A percentile compares a stretch with the other conserved stretches of the same genome.
phyloP scores from a whole-genome alignment of 2,329 filamentous ascomycete species.

The Fusarium sp. region DNA sequence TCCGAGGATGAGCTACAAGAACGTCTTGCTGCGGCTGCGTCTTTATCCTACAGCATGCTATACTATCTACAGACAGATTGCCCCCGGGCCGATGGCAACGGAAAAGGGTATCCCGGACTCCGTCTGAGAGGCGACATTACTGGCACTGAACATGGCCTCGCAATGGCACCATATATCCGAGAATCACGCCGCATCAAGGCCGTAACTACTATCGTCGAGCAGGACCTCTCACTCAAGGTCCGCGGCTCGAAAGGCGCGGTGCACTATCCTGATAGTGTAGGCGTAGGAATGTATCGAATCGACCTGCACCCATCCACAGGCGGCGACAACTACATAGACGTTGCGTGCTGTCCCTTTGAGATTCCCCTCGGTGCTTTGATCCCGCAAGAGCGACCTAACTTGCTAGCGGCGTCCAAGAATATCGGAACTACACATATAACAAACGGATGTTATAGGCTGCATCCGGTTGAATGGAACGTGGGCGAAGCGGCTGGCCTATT shows the following conservation, averaged over 20 bases:
- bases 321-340: constrained; percentile 47
- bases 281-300: constrained; percentile 47
- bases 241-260: constrained; percentile 38
- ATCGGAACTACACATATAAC: constrained; percentile 47
- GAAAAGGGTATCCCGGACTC: constrained; percentile 42
- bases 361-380: constrained; percentile 44
- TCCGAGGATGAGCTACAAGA: constrained; percentile 32
- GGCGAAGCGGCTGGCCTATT: constrained; percentile 43
- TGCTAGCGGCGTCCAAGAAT: constrained; percentile 45
- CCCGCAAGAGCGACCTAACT: constrained; percentile 29
- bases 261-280: constrained; percentile 44
- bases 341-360: constrained; percentile 46
- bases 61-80: constrained; percentile 46
- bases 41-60: constrained; percentile 45
- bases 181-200: constrained; percentile 45
- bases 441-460: constrained; percentile 45
- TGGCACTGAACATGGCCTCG: constrained; percentile 44
- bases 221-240: constrained; percentile 41
- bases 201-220: constrained; percentile 42
- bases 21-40: constrained; percentile 31
- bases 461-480: constrained; percentile 48
- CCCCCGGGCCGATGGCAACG: constrained; percentile 41
- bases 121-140: constrained; percentile 44
- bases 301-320: constrained; percentile 46
- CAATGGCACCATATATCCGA: constrained; percentile 46